Evolutionary conservation across 371 early-diverging fungal genomes (phyloP), one percentile per base, ranked within the genome.

Genomic region (Mucor mucedo): DNA sequence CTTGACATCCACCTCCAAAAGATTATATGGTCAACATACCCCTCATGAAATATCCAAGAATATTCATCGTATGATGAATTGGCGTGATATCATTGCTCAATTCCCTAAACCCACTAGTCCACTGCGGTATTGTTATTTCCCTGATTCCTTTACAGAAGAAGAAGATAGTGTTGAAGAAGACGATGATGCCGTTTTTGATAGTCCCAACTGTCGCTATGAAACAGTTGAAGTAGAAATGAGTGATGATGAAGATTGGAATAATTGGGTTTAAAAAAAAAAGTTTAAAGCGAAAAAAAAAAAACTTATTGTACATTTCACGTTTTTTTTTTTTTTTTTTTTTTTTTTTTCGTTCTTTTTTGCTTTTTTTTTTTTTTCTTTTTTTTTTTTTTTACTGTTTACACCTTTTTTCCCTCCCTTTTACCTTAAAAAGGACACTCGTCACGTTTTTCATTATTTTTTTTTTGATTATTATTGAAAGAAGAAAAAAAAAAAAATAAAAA

Each of bases 61-160:
- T 44, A 66, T 84, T 21, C 75, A 80, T 9, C 67, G 84, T 48
- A 74, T 84, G 58, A 67, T 65, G 47, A 72, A 58, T 57, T 84
- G 84, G 84, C 80, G 68, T 41, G 75, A 84, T 2, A 68, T 84
- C 42, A 69, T 78, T 52, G 70, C 70, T 21, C 76, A 79, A 61
- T 82, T 84, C 41, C 82, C 80, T 13, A 66, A 78, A 60, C 84
- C 84, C 2, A 60, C 75, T n/a, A 80, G 80, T 40, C 84, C 84
- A 2, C 68, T 84, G 2, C 65, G 73, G 14, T 60, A 68, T 38
- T 82, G 80, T 50, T 71, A 70, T 52, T 68, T 68, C 53, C 50
- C 61, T 35, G 61, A 63, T 9, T 47, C 47, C 27, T 47, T 47
- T 47, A 47, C 47, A 4, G 71, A 68, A 16, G 65, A 58, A 39